Evolutionary conservation across 805 yeast genomes (phyloP), one percentile per base, ranked within the genome.

Genomic region (Hanseniaspora vineae): DNA sequence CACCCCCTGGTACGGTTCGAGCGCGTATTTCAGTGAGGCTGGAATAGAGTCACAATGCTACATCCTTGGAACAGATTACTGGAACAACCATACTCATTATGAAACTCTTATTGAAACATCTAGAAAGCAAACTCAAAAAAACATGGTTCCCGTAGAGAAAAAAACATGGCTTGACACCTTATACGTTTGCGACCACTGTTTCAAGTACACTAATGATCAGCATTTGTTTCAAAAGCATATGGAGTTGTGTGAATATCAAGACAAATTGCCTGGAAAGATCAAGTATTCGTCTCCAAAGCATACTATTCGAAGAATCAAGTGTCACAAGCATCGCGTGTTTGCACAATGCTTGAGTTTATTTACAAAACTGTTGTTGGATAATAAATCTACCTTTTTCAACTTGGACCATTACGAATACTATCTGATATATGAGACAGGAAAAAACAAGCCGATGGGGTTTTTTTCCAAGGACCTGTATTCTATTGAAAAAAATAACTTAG

Each of bases 1-100:
- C 51, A 73, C 78, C 47, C 81, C 97, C 2, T 87, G 97, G 96
- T 88, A 83, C 60, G 92, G 94, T 0, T 83, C 84, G 55, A 76
- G 85, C 2, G 94, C 87, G 0, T 82, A 86, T 59, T 85, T 88
- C 52, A 69, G 70, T 44, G 64, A 62, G 13, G 72, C 70, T 49
- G 72, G 72, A 33, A 64, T 65, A 43, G 64, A 66, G 2, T 54
- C 77, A 46, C 84, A 81, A 3, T 71, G 64, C 52, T 31, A 44
- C 15, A 17, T 20, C 3, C 64, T 66, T 35, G 61, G 60, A 45
- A 48, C 59, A 6, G 50, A 52, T 35, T 35, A 45, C n/a, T 55
- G 44, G 17, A 40, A 54, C 29, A 45, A 48, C 29, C 40, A 48
- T 40, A 48, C 55, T 17, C 50, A 53, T 17, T 52, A 48, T 10